phyloP scores from a whole-genome alignment of 352 stramenopile genomes.

The Phytophthora ramorum region DNA sequence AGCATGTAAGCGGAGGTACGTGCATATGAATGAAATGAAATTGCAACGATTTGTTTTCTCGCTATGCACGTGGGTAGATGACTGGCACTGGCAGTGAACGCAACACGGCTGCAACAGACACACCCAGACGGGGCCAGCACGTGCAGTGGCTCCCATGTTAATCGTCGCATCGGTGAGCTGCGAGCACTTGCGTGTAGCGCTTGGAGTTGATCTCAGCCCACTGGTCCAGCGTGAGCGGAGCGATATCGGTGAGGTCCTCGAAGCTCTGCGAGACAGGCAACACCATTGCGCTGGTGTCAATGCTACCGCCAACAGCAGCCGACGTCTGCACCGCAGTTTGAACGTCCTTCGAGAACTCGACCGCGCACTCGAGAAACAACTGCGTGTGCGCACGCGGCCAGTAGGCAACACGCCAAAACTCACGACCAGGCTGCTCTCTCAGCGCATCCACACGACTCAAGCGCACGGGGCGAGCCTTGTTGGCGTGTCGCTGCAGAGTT shows the following conservation, averaged over 20 bases:
- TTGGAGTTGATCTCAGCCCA: slow-evolving; percentile 64
- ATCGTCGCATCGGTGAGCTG: slow-evolving; percentile 17
- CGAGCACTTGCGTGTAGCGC: slow-evolving; percentile 52
- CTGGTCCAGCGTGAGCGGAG: slow-evolving; percentile 53
- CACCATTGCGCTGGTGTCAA: slow-evolving; percentile 33
- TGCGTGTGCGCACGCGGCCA: slow-evolving; percentile 55
- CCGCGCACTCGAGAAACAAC: slow-evolving; percentile 55
- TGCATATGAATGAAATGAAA: slow-evolving; percentile 19
- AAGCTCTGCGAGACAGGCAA: slow-evolving; percentile 58
- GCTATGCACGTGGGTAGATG: neutral
- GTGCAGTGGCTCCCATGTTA: neutral
- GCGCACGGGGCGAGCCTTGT: slow-evolving; percentile 44
- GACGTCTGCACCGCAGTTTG: slow-evolving; percentile 30
- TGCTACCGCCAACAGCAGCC: slow-evolving; percentile 15
- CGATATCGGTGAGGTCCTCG: slow-evolving; percentile 63
- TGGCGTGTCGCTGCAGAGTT: slow-evolving; percentile 42
- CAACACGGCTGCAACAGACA: neutral
- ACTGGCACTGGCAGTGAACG: neutral
- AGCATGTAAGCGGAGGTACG: neutral
- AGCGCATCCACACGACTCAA: slow-evolving; percentile 56
- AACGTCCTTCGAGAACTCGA: slow-evolving; percentile 47
- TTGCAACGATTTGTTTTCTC: slow-evolving; percentile 5
- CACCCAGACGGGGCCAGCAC: neutral
- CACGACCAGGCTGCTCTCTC: slow-evolving; percentile 38
- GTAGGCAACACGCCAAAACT: slow-evolving; percentile 68